phyloP scores from a whole-genome alignment of 139 green algal species.

The Chlamydomonas sp. region DNA sequence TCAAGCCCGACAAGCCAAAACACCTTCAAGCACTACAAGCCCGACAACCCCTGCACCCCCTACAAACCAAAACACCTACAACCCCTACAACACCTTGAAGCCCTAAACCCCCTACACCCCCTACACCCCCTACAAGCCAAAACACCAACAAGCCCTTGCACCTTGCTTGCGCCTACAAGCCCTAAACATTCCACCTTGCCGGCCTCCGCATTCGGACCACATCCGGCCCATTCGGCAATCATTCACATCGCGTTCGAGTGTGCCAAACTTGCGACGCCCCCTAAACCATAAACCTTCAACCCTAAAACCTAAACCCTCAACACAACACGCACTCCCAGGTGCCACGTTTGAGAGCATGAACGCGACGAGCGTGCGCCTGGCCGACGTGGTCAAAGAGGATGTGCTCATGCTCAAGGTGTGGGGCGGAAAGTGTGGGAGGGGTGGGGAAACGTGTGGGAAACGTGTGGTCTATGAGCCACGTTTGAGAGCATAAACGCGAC shows the following conservation, averaged over 20 bases:
- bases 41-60: not conserved
- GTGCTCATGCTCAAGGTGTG: constrained; percentile 12
- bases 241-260: too few relatives aligned
- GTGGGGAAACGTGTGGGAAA: too few relatives aligned
- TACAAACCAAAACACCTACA: not conserved
- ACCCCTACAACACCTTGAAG: too few relatives aligned
- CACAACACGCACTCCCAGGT: not conserved
- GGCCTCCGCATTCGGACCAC: too few relatives aligned
- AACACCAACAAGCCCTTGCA: too few relatives aligned
- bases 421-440: too few relatives aligned
- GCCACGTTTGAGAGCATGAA: not conserved
- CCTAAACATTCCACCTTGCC: too few relatives aligned
- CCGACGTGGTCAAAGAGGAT: constrained; percentile 11
- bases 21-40: too few relatives aligned
- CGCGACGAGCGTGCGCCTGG: not conserved
- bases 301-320: constrained; percentile 1
- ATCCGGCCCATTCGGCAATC: too few relatives aligned
- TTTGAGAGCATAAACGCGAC: not conserved
- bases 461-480: constrained; percentile 3
- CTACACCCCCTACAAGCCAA: not conserved
- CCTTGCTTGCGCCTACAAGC: too few relatives aligned
- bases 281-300: constrained; percentile 1
- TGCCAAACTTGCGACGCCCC: not conserved
- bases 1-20: too few relatives aligned
- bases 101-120: not conserved